Conservation (phyloP, 2,329 filamentous ascomycete genomes). For the Fusarium armeniacum region DNA sequence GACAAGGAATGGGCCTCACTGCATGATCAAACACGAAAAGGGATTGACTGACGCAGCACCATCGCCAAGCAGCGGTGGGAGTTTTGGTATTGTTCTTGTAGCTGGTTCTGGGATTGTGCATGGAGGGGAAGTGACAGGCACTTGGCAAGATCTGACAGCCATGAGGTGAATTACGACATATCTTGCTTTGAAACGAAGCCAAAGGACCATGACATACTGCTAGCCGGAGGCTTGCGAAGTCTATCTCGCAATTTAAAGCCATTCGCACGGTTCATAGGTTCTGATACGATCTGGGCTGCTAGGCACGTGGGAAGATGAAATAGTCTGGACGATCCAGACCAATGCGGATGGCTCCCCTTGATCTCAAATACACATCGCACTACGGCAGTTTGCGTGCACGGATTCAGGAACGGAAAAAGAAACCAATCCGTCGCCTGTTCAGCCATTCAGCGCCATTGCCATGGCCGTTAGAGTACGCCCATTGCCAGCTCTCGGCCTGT, state of each 20-base stretch:
- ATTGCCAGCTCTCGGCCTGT: conserved; percentile 36
- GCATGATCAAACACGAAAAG: conserved; percentile 41
- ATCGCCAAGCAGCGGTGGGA: conserved; percentile 16
- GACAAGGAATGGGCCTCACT: conserved; percentile 77
- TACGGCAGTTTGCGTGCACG: conserved; percentile 34
- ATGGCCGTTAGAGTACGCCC: conserved; percentile 19
- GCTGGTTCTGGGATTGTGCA: conserved; percentile 13
- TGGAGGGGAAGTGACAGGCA: conserved; percentile 3
- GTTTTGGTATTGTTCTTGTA: conserved; percentile 41
- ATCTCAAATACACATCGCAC: conserved; percentile 11
- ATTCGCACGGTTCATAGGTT: conserved; percentile 7
- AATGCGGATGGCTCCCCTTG: conserved; percentile 12
- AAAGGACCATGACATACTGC: conserved; percentile 15
- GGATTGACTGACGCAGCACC: conserved; percentile 13
- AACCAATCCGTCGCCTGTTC: conserved; percentile 14
- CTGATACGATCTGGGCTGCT: conserved; percentile 10
- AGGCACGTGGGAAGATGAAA: background rate
- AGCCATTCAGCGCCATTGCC: conserved; percentile 3
- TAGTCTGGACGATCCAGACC: conserved; percentile 26
- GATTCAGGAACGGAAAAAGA: conserved; percentile 34
- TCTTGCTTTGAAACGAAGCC: conserved; percentile 13
- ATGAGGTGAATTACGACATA: conserved; percentile 23
- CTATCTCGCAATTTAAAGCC: conserved; percentile 18
- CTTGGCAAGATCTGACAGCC: conserved; percentile 17
- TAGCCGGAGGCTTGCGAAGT: conserved; percentile 28